These are phyloP conservation scores for Fraxinus sp. DNA, from an alignment of 305 asterid species.

Conservation along the genomic window DNA sequence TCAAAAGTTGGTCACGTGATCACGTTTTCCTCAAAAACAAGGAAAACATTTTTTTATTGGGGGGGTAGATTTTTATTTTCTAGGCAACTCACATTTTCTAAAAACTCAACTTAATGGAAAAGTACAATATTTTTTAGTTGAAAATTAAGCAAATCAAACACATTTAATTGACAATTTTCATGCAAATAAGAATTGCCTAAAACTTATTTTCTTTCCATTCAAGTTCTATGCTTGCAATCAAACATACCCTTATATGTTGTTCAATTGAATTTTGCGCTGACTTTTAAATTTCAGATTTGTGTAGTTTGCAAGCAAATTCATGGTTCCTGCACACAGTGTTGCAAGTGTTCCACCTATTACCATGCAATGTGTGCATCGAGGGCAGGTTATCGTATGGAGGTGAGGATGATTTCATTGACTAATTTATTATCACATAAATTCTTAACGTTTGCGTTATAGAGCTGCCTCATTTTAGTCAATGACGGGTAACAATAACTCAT, in stretches of 20 bases:
- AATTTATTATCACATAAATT: not conserved
- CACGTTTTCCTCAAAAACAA: not conserved
- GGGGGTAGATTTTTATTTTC: too few species aligned
- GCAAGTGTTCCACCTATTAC: constrained; percentile 89
- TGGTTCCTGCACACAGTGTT: constrained; percentile 97
- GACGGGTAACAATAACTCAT: not conserved
- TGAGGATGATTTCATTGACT: constrained; percentile 32
- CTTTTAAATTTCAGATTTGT: constrained; percentile 70
- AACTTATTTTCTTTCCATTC: not conserved
- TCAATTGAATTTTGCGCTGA: constrained; percentile 20
- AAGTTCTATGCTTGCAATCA: not conserved
- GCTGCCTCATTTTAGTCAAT: not conserved
- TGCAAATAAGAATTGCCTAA: not conserved
- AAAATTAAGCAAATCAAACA: too few species aligned
- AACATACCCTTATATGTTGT: not conserved
- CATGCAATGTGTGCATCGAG: constrained; percentile 97
- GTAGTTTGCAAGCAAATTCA: constrained; percentile 98
- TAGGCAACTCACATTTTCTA: too few species aligned
- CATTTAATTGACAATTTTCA: too few species aligned
- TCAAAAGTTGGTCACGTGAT: not conserved
- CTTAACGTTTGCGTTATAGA: not conserved
- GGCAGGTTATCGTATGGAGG: constrained; percentile 99
- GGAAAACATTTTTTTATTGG: not conserved
- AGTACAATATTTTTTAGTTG: too few species aligned
- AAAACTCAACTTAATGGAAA: too few species aligned